Base-by-base conservation (phyloP, 1,284 basidiomycete genomes). In the Leccinum variabile region DNA sequence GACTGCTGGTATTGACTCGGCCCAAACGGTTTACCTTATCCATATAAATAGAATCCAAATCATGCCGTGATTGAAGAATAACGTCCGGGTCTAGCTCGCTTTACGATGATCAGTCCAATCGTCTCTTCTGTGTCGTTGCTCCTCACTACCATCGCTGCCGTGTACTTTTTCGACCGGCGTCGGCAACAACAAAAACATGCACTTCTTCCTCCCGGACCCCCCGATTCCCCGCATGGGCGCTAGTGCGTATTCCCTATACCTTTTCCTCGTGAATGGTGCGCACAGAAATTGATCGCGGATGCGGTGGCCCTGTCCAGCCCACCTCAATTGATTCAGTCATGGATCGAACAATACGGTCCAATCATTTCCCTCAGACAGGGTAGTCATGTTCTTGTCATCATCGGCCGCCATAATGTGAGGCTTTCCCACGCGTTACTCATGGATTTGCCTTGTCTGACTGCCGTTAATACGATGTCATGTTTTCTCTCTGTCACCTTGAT, bases 271-370 rank as follows among this genome's bases (percentile, higher is more conserved):
- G 28, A 2, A 32, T 33, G 1, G 16, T 25, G n/a, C 18, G 30
- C 18, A 41, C 39, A 57, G n/a, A 39, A 37, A 13, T 53, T 7
- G 46, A 7, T 54, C 5, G 3, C 16, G 4, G 28, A 44, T 44
- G 16, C 7, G 16, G 5, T 44, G 41, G 10, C 32, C 16, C 11
- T 18, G 2, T 25, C 6, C 16, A 70, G 72, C 33, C 57, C 66
- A 33, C 68, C 72, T 10, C 59, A 56, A 41, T 11, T 59, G 25
- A 74, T 77, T 44, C 68, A 69, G 30, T 69, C 77, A 50, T 78
- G 76, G 77, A 73, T 77, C 16, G 65, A 76, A 41, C 59, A 71
- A 59, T 81, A 80, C 63, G 78, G 78, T 0, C 75, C 79, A 0
- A 65, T 80, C 5, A 70, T 77, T 56, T 76, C 74, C 10, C 69